Evolutionary conservation across 1,284 basidiomycete genomes (phyloP), one percentile per base, ranked within the genome.

Genomic region (Bjerkandera adusta): DNA sequence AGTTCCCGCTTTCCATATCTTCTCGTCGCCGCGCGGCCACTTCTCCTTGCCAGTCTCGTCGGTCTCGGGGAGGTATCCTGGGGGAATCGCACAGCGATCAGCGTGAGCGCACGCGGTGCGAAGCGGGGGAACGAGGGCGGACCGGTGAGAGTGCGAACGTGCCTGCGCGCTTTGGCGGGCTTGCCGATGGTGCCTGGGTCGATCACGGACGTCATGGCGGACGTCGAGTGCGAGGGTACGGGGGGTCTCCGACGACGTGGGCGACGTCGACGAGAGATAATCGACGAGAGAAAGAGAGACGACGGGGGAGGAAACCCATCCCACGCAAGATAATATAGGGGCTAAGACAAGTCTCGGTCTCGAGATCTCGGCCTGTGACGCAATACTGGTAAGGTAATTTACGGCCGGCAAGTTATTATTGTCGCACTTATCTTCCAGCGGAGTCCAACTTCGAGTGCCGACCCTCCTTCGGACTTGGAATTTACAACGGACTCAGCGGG

Each of bases 1-100:
- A 60, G 82, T 73, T 1, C 80, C 83, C 4, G 69, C 75, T 66
- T 85, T 89, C 91, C 91, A 94, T 1, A 76, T 76, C 49, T 74
- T 69, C 63, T 93, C 89, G 33, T 94, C 88, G 30, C 92, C 92
- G 53, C 78, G 73, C 22, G 90, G 90, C 89, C 90, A 93, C 63
- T 85, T 85, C 60, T 90, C 86, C 58, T 89, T 83, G 30, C 85
- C 89, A 35, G 72, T 63, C 10, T 76, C 80, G 52, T 90, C 89
- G 33, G 78, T 78, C 59, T 90, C 88, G 4, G 87, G 83, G 6
- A 81, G 65, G 58, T 87, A 89, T 16, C 85, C 88, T 89, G 52
- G 11, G 2, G n/a, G n/a, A n/a, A n/a, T 39, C 27, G 27, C n/a
- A 33, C 3, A 20, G 22, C 44, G 16, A 45, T 33, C 20, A 47